Evolutionary conservation across 2,329 filamentous ascomycete species (phyloP), one percentile per base, ranked within the genome.

Genomic region (Neophaeococcomyces mojaviensis): DNA sequence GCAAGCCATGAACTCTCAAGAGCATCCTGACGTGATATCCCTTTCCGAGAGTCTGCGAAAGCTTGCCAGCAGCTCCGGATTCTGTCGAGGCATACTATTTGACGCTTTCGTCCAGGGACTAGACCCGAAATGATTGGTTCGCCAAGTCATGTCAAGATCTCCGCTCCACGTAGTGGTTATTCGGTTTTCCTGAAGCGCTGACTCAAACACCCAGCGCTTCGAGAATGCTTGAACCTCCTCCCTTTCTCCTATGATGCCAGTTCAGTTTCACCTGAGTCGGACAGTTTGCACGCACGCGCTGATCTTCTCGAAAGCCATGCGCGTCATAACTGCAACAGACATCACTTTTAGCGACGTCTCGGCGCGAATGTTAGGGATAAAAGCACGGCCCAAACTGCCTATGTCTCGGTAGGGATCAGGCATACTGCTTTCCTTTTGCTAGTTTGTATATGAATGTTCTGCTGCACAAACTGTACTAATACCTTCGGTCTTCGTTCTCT

Each of bases 291-390:
- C 30, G 24, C 34, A 43, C 39, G 39, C 39, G 39, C 39, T 43
- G 39, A 22, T 30, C 39, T 33, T 34, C 12, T 16, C 18, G 18
- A 22, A 43, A 43, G 39, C 39, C 39, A 43, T 43, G 15, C 30
- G 39, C 39, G 39, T 43, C 39, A 43, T 34, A 43, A 3, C 15
- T 43, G 39, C 30, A 43, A 35, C 28, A 33, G 13, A 43, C 20
- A 31, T 18, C 8, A 19, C 30, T 31, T 10, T 34, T 43, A 33
- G 30, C 39, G 20, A 34, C 18, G 28, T n/a, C 31, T 43, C 28
- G 34, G 18, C 10, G 28, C 22, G 39, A 43, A 43, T 12, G 12
- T 20, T 34, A 43, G 39, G 39, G 39, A 34, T 43, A 24, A 12
- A 22, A 24, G 13, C 28, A 43, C 34, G 39, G 31, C 39, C 15